Base-by-base conservation (phyloP, 2,329 filamentous ascomycete species). In the Onygenales sp. region DNA sequence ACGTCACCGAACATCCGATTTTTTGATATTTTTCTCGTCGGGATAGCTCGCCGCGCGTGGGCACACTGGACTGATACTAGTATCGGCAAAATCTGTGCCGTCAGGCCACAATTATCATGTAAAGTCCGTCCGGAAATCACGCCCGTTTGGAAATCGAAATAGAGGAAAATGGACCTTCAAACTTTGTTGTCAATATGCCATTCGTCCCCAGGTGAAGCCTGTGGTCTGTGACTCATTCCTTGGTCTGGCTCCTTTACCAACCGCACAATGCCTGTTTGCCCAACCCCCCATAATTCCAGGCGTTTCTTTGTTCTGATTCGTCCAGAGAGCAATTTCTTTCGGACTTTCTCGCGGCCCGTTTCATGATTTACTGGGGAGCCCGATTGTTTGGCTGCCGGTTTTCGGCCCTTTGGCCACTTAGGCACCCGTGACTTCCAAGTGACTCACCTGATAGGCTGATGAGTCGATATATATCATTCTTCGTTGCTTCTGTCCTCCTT, bases 371-470 rank as follows among this genome's bases (percentile, higher is more conserved):
- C 17, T 32, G 31, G 17, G 9, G n/a, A 11, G 10, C 27, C 14
- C 9, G 7, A n/a, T 43, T 44, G 13, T 17, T 37, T 51, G 31
- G 39, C 37, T 42, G 17, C 49, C 7, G n/a, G 10, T 37, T 32
- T 51, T 37, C 17, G 21, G 21, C 17, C 33, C 14, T 37, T 52
- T 31, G 13, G 44, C 10, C 31, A 6, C 27, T 33, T 43, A 51
- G 49, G 49, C 49, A 34, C 32, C 49, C 39, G 31, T 34, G 37
- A 11, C 27, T 6, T 21, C 7, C 9, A 33, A 33, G 31, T 51
- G 49, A 51, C 49, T 51, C 49, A 51, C 27, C 39, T 51, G 49
- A 51, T 51, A 51, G 49, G 49, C 39, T 31, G 39, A 51, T 42
- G 40, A 34, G 27, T 51, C 39, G 49, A 42, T 36, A 17, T 34